These are phyloP conservation scores for Calocera cornea DNA, from an alignment of 768 basidiomycete species.

Conservation along the genomic window DNA sequence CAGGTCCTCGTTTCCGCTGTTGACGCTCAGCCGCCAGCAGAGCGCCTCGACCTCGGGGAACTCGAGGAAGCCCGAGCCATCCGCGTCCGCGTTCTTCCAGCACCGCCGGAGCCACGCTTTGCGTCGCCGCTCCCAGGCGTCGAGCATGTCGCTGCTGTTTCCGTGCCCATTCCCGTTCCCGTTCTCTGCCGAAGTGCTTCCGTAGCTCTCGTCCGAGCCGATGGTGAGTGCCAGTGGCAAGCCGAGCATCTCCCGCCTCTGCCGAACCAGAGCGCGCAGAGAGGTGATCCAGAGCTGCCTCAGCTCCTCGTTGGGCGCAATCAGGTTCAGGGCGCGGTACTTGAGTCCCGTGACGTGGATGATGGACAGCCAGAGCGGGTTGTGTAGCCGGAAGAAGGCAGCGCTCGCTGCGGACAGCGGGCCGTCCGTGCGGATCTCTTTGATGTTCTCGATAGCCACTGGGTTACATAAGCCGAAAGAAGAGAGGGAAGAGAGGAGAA, in stretches of 20 bases:
- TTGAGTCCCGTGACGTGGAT: slow-evolving; percentile 63
- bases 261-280: slow-evolving; percentile 25
- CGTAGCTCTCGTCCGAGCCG: slow-evolving; percentile 33
- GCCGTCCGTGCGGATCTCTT: slow-evolving; percentile 62
- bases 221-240: slow-evolving; percentile 58
- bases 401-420: background rate
- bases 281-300: slow-evolving; percentile 52
- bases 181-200: background rate
- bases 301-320: slow-evolving; percentile 53
- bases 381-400: slow-evolving; percentile 35
- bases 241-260: slow-evolving; percentile 36
- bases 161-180: too few relatives aligned
- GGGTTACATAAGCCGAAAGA: background rate
- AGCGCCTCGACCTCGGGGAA: slow-evolving; percentile 61
- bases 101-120: slow-evolving; percentile 68
- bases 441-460: slow-evolving; percentile 81
- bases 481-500: slow-evolving; percentile 13
- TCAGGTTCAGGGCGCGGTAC: slow-evolving; percentile 77
- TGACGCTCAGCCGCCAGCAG: slow-evolving; percentile 57
- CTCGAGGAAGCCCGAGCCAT: slow-evolving; percentile 46
- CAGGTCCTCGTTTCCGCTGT: slow-evolving; percentile 41
- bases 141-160: slow-evolving; percentile 1
- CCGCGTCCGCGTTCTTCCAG: slow-evolving; percentile 60
- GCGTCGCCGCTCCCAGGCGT: slow-evolving; percentile 38
- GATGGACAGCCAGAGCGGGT: slow-evolving; percentile 65